Evolutionary conservation across 1,139 yeast genomes (phyloP).

Genomic region (Saccharomycopsis hybrid): DNA sequence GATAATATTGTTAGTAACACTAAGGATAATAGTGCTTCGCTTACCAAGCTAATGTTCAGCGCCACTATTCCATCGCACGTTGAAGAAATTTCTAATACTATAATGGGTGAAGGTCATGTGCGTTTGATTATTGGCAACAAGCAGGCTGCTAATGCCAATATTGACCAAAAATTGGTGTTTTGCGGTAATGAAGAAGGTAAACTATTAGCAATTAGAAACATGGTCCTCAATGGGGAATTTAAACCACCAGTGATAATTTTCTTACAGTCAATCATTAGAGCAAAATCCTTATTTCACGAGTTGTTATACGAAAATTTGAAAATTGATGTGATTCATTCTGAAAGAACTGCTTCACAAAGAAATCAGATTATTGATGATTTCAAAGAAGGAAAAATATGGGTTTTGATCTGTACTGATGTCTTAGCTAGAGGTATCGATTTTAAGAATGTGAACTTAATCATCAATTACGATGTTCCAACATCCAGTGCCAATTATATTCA

Average conservation of each 20-base stretch:
- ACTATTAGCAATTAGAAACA: constrained; percentile 80
- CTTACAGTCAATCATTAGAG: constrained; percentile 86
- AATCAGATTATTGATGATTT: constrained; percentile 79
- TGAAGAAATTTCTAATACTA: constrained; percentile 78
- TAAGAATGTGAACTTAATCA: constrained; percentile 89
- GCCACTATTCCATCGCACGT: constrained; percentile 95
- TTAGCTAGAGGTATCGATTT: constrained; percentile 96
- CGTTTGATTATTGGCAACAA: constrained; percentile 89
- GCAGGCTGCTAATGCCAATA: constrained; percentile 81
- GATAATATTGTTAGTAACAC: constrained; percentile 66
- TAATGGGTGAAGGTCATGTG: constrained; percentile 73
- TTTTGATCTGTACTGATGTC: constrained; percentile 92
- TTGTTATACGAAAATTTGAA: constrained; percentile 82
- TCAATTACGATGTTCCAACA: constrained; percentile 94
- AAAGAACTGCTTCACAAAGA: constrained; percentile 84
- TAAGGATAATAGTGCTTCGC: not conserved
- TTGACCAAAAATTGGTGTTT: constrained; percentile 77
- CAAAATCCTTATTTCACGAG: constrained; percentile 92
- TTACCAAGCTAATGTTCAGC: constrained; percentile 64
- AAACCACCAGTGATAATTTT: constrained; percentile 92
- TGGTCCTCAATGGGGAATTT: constrained; percentile 78
- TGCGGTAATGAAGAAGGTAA: constrained; percentile 97
- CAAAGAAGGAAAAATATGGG: constrained; percentile 90
- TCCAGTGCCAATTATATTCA: constrained; percentile 94
- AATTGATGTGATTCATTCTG: constrained; percentile 95